Evolutionary conservation across 2,329 filamentous ascomycete species (phyloP), one percentile per base, ranked within the genome.

Genomic region (Diaporthe ampelina): DNA sequence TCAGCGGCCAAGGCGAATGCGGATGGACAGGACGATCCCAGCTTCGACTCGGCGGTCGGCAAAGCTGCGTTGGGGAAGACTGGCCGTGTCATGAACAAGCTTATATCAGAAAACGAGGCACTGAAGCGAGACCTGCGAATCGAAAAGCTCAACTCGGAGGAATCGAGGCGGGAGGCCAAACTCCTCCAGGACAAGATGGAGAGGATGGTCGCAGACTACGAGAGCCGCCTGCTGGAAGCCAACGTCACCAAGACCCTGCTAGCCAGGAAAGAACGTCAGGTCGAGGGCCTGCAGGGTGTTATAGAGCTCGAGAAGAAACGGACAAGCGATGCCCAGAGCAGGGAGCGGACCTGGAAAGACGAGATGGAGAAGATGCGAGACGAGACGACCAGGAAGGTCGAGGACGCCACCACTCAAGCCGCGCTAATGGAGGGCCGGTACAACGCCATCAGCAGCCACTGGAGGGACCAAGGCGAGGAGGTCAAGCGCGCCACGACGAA

Each of bases 71-170:
- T 93, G 3, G 93, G 93, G 57, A 95, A 95, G 85, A 94, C 92
- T 13, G 93, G 93, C 11, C 88, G 93, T 45, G 93, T 95, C 70
- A 96, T 97, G 82, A 94, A 97, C 83, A 91, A 91, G 80, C 88
- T 97, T 71, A 94, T 95, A 80, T 92, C 92, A 70, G 94, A 96
- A 80, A 95, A 95, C 78, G 94, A 96, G 79, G 89, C 91, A 54
- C 86, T 96, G 59, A 94, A 94, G 78, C 89, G 94, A 70, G 94
- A 96, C 76, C 86, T 94, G 73, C 87, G 92, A 79, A 89, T 93
- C 73, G 92, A 94, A 82, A 86, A 87, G 26, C 81, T 93, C 72
- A 88, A 88, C 59, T 88, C 92, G 58, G 93, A 95, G 74, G 94
- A 95, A 79, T 88, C 92, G n/a, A 90, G 91, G 78, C 91, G 93